Percentiles rank a stretch among this genome's conserved stretches.
Conservation (phyloP, 2,329 filamentous ascomycete genomes). For the Verticillium klebahnii region DNA sequence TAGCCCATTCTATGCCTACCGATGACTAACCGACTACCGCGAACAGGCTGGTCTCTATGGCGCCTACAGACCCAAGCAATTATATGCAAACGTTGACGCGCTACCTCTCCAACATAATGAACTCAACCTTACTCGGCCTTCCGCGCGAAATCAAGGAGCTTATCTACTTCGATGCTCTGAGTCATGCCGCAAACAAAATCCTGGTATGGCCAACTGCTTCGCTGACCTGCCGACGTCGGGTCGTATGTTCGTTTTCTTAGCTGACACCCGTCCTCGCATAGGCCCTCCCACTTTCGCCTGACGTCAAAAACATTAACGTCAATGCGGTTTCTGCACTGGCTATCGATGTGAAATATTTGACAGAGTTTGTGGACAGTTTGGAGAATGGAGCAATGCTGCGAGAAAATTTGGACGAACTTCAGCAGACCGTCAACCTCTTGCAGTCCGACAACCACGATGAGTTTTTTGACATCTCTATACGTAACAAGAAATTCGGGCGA, state of each 20-base stretch:
- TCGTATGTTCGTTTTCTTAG: conserved; percentile 7
- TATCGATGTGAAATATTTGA: conserved; percentile 78
- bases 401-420: conserved; percentile 86
- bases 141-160: conserved; percentile 94
- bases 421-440: conserved; percentile 88
- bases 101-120: conserved; percentile 96
- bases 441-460: conserved; percentile 88
- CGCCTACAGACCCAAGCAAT: conserved; percentile 71
- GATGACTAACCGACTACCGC: neutral
- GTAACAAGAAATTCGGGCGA: conserved; percentile 90
- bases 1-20: neutral
- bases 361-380: conserved; percentile 80
- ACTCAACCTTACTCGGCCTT: conserved; percentile 85
- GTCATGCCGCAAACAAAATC: conserved; percentile 83
- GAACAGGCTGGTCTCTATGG: conserved; percentile 46
- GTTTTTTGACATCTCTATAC: conserved; percentile 86
- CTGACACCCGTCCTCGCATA: conserved; percentile 24
- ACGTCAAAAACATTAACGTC: conserved; percentile 82
- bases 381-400: conserved; percentile 80
- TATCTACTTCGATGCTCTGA: conserved; percentile 95
- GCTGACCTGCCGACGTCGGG: neutral
- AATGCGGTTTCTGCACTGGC: conserved; percentile 78
- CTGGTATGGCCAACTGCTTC: conserved; percentile 44
- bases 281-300: conserved; percentile 71
- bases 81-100: conserved; percentile 95